phyloP scores from a whole-genome alignment of 257 asterid species.

The Gentiana macrophylla region DNA sequence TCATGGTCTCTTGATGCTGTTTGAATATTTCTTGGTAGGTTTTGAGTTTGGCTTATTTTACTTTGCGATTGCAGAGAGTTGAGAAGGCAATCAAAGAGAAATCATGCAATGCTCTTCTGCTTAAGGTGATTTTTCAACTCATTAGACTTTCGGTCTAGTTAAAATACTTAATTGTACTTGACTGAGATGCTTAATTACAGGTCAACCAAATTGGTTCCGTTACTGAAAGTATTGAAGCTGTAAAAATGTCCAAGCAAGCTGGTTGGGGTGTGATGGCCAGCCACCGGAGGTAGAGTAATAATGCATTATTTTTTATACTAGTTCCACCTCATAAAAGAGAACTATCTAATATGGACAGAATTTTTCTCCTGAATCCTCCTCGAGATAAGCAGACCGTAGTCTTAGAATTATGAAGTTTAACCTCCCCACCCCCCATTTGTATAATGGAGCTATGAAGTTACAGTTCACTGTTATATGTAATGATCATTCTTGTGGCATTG shows the following conservation, averaged over 20 bases:
- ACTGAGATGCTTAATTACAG: slow-evolving; percentile 18
- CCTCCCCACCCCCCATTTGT: no score
- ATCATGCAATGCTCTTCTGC: slow-evolving; percentile 94
- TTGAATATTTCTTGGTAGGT: background rate
- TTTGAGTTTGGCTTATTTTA: background rate
- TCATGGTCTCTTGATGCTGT: background rate
- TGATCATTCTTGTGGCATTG: background rate
- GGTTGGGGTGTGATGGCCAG: slow-evolving; percentile 99
- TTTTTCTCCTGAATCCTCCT: no score
- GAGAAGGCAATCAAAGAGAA: slow-evolving; percentile 92
- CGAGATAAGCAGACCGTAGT: no score
- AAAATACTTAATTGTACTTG: background rate
- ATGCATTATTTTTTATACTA: background rate
- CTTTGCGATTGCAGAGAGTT: slow-evolving; percentile 53
- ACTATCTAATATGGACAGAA: no score
- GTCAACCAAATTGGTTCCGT: slow-evolving; percentile 98
- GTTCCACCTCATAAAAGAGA: no score
- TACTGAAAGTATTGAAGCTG: slow-evolving; percentile 97
- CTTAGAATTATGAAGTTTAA: no score
- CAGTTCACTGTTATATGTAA: background rate
- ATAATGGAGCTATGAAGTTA: no score
- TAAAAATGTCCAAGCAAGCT: slow-evolving; percentile 84
- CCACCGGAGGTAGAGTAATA: slow-evolving; percentile 65
- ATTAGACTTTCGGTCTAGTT: background rate
- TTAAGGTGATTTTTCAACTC: slow-evolving; percentile 39